phyloP scores from a whole-genome alignment of 2,329 filamentous ascomycete genomes.

The Sordariomycetes sp. region DNA sequence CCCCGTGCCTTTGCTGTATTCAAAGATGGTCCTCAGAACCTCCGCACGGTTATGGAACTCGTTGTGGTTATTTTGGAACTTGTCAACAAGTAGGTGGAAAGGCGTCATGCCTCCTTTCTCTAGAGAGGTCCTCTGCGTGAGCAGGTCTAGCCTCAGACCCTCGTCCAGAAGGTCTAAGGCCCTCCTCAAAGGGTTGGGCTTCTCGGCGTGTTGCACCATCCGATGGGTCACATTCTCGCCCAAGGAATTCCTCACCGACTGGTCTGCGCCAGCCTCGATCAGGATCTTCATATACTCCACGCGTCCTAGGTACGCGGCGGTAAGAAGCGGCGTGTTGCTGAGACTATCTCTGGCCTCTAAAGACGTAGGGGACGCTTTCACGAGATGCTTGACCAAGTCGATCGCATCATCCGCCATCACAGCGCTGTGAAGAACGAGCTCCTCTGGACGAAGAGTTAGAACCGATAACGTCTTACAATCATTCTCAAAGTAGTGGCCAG shows the following conservation, averaged over 20 bases:
- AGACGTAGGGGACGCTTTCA: constrained; percentile 44
- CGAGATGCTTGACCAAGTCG: constrained; percentile 50
- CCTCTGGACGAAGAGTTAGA: constrained; percentile 25
- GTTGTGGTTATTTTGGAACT: not conserved
- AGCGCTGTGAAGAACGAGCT: constrained; percentile 54
- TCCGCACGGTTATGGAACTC: constrained; percentile 15
- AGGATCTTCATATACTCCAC: constrained; percentile 44
- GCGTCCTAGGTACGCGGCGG: constrained; percentile 47
- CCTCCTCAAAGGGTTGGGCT: constrained; percentile 20
- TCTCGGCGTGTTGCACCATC: constrained; percentile 22
- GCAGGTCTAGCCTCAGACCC: constrained; percentile 40
- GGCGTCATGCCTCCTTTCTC: constrained; percentile 45
- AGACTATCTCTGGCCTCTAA: constrained; percentile 46
- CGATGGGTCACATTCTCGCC: constrained; percentile 60
- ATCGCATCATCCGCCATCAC: constrained; percentile 35
- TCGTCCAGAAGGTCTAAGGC: constrained; percentile 46
- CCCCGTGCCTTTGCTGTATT: constrained; percentile 41
- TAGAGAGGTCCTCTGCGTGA: constrained; percentile 41
- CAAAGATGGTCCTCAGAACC: constrained; percentile 34
- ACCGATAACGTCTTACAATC: not conserved
- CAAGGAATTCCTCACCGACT: constrained; percentile 44
- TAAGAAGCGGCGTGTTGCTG: constrained; percentile 53
- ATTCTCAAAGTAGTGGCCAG: not conserved
- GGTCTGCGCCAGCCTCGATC: constrained; percentile 56
- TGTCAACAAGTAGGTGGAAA: constrained; percentile 43